Percentiles rank a stretch among this genome's conserved stretches.
These are phyloP conservation scores for Rhododendron vialii DNA, from an alignment of 148 eudicot genomes.

Conservation along the genomic window DNA sequence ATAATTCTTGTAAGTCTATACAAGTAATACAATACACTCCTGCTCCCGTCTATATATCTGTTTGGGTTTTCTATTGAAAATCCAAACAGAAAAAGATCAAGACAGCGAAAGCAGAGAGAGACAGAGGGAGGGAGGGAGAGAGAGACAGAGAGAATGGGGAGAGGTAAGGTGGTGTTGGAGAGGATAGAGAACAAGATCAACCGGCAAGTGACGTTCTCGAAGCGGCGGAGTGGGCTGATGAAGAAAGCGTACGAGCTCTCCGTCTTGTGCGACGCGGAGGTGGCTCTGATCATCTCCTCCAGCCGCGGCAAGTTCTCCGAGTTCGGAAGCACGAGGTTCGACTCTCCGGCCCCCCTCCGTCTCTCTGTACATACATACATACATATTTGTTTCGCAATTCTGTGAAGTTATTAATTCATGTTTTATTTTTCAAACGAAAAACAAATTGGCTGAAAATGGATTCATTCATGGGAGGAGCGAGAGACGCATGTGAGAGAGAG, in stretches of 20 bases:
- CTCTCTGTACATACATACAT: not conserved
- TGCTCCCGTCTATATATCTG: not conserved
- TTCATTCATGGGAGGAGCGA: not conserved
- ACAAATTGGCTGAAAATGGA: not conserved
- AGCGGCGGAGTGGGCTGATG: not conserved
- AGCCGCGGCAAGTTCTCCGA: not conserved
- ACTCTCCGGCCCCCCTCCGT: not conserved
- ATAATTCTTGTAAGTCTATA: not conserved
- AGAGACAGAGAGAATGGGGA: not conserved
- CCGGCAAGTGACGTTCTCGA: not conserved
- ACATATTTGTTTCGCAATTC: not conserved
- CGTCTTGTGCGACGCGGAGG: not conserved
- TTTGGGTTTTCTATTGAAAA: not conserved
- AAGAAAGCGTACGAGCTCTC: conserved; percentile 5
- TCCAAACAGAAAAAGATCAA: not conserved
- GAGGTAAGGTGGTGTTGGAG: conserved; percentile 5
- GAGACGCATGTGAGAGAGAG: not conserved
- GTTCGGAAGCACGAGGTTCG: not conserved
- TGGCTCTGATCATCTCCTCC: not conserved
- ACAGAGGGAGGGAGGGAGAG: not conserved
- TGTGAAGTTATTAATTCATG: not conserved
- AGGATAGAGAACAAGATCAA: conserved; percentile 8
- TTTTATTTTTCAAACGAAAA: no score
- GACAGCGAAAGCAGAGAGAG: not conserved
- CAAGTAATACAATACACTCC: not conserved